Evolutionary conservation across 169 alveolate genomes (phyloP), one percentile per base, ranked within the genome.

Genomic region (Plasmodium knowlesi): DNA sequence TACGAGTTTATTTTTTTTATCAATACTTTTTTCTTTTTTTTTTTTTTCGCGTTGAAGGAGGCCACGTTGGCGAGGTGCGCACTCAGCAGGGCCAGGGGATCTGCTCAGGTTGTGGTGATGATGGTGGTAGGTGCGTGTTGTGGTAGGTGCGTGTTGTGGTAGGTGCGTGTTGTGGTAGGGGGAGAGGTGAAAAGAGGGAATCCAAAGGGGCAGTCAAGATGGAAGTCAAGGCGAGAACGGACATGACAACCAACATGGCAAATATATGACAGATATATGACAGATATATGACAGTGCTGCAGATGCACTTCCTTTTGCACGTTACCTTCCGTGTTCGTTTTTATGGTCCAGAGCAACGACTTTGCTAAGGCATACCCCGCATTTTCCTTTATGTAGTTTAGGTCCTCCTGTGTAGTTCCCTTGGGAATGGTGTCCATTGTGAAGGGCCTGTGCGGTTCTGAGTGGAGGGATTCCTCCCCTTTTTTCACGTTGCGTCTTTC

Each of bases 321-420:
- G 34, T 82, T 50, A 86, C 93, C 82, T 30, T 43, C 82, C 41
- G 88, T 76, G 83, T 86, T 88, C 30, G 93, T 86, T 25, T 86
- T 86, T 54, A 86, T 86, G 19, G 93, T 43, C 43, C 61, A 54
- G 10, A 86, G 82, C 30, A 76, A 30, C 22, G 93, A 74, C 81
- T 86, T 86, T 25, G 93, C 85, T 57, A 86, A 86, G 71, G 41
- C 61, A 57, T 86, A 86, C 28, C 93, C 93, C 9, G 80, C 67
- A 86, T 53, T 32, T 32, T 37, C 41, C 81, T 86, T 76, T 22
- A 86, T 86, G 54, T 86, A 86, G 16, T 57, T 71, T 54, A 86
- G 43, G 34, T 74, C 70, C 67, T 86, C 93, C 37, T 86, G 88
- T n/a, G 34, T 74, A 12, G 57, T 86, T 30, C 70, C 67, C 46